Evolutionary conservation across 257 asterid species (phyloP), one percentile per base, ranked within the genome.

Genomic region (Capsicum rhomboideum): DNA sequence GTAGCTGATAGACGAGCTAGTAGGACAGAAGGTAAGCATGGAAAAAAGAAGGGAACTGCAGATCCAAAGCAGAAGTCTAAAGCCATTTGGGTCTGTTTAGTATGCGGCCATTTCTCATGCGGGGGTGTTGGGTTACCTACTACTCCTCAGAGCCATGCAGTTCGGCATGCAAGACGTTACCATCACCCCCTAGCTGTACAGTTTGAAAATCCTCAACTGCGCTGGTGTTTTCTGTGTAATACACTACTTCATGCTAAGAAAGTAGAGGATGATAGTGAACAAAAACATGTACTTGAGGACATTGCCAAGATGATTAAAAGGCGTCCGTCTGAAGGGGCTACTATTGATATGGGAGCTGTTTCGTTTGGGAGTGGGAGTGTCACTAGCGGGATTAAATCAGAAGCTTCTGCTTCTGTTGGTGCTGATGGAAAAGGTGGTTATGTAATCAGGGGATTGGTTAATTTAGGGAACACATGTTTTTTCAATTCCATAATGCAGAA

Each of bases 381-480:
- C 80, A 84, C 90, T 1, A 86, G 88, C 85, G 92, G 85, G n/a
- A 40, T 89, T 54, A 90, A 88, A 87, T 83, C 87, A 16, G 97
- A 88, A 82, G 83, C 86, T 79, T 84, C 86, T 79, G 55, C 83
- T 23, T 82, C 87, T 80, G 82, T 67, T 80, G 78, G 66, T 55
- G 83, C 85, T n/a, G 85, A 85, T 89, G 91, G 81, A 26, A 86
- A 67, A 67, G 77, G 80, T 64, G 86, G 88, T 46, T 87, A 88
- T 89, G 80, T 82, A 11, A 85, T 93, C 50, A 92, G 94, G 89
- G 99, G 99, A 68, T 86, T 96, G 85, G 82, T 91, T 85, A 96
- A 96, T 93, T 86, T 96, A 90, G 99, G 99, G 85, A 93, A 96
- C 87, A 92, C 99, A 2, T 96, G 99, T 89, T 96, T 96, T 91